These are phyloP conservation scores for Kalanchoe fedtschenkoi DNA, from an alignment of 164 flowering plant species.

Conservation along the genomic window DNA sequence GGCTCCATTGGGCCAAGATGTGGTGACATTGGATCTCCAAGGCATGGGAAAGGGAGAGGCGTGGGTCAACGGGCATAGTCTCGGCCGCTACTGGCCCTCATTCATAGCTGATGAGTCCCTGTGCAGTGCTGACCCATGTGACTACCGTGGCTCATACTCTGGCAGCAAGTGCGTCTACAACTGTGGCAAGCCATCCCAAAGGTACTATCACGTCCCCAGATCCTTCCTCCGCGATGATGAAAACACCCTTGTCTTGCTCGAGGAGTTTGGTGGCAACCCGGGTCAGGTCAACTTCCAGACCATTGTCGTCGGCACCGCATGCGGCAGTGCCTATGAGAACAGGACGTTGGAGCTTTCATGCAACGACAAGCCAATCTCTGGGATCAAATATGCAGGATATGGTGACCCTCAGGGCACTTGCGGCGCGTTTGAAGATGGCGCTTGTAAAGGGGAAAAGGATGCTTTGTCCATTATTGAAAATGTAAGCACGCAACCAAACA, in stretches of 20 bases:
- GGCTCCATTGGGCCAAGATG: slow-evolving; percentile 53
- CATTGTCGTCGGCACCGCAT: slow-evolving; percentile 22
- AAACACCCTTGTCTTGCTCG: slow-evolving; percentile 44
- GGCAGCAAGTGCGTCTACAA: slow-evolving; percentile 26
- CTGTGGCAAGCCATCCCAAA: slow-evolving; percentile 65
- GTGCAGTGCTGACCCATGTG: slow-evolving; percentile 35
- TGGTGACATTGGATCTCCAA: slow-evolving; percentile 52
- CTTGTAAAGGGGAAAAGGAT: slow-evolving; percentile 16
- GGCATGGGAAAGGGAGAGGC: slow-evolving; percentile 73
- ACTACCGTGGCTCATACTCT: slow-evolving; percentile 54
- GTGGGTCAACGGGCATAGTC: slow-evolving; percentile 65
- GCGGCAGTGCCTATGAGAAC: slow-evolving; percentile 27
- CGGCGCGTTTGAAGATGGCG: slow-evolving; percentile 34
- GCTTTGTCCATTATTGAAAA: slow-evolving; percentile 11
- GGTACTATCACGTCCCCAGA: slow-evolving; percentile 66
- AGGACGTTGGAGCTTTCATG: slow-evolving; percentile 37
- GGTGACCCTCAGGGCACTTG: slow-evolving; percentile 45
- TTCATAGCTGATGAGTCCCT: slow-evolving; percentile 23
- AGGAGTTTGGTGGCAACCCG: slow-evolving; percentile 61
- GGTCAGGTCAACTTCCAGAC: slow-evolving; percentile 35
- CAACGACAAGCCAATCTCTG: slow-evolving; percentile 26
- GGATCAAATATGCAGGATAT: slow-evolving; percentile 40
- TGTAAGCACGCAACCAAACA: slow-evolving; percentile 1
- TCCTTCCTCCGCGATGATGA: slow-evolving; percentile 23
- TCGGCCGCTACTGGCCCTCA: slow-evolving; percentile 65